A percentile compares a stretch with the other conserved stretches of the same genome.
phyloP scores from a whole-genome alignment of 1,284 basidiomycete genomes.

The Stygiomarasmius scandens region DNA sequence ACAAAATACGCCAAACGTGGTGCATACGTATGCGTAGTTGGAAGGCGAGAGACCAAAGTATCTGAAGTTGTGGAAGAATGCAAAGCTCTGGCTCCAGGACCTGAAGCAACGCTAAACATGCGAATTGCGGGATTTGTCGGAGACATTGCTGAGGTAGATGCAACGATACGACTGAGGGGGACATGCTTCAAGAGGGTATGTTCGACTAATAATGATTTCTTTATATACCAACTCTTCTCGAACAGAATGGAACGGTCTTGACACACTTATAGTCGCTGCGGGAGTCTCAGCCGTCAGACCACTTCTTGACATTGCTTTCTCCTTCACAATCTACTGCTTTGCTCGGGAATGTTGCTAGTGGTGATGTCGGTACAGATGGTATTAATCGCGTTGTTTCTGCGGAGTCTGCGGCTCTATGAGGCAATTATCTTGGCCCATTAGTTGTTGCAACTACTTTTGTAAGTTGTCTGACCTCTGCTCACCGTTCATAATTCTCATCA shows the following conservation, averaged over 20 bases:
- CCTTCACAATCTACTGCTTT: too few species aligned
- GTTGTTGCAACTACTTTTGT: constrained; percentile 70
- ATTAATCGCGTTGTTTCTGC: constrained; percentile 54
- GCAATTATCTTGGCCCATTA: constrained; percentile 70
- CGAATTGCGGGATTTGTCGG: constrained; percentile 49
- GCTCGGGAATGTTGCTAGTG: background rate
- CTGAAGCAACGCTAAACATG: constrained; percentile 11
- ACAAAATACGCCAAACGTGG: constrained; percentile 74
- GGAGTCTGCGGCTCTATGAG: constrained; percentile 53
- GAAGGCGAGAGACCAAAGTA: constrained; percentile 62
- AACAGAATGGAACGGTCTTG: constrained; percentile 79
- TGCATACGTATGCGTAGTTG: constrained; percentile 78
- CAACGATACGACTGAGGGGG: constrained; percentile 70
- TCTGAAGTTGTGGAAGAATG: constrained; percentile 69
- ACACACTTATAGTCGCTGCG: constrained; percentile 84
- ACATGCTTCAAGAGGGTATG: too few species aligned
- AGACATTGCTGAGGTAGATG: constrained; percentile 70
- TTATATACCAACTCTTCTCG: too few species aligned
- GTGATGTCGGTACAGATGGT: constrained; percentile 47
- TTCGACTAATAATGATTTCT: too few species aligned
- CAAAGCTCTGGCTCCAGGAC: constrained; percentile 24
- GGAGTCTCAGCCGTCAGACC: constrained; percentile 86
- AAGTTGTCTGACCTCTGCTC: too few species aligned
- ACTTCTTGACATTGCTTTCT: constrained; percentile 73
- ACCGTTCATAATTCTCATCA: too few species aligned